Base-by-base conservation (phyloP, 352 stramenopile species). In the Thraustochytrium sp. region DNA sequence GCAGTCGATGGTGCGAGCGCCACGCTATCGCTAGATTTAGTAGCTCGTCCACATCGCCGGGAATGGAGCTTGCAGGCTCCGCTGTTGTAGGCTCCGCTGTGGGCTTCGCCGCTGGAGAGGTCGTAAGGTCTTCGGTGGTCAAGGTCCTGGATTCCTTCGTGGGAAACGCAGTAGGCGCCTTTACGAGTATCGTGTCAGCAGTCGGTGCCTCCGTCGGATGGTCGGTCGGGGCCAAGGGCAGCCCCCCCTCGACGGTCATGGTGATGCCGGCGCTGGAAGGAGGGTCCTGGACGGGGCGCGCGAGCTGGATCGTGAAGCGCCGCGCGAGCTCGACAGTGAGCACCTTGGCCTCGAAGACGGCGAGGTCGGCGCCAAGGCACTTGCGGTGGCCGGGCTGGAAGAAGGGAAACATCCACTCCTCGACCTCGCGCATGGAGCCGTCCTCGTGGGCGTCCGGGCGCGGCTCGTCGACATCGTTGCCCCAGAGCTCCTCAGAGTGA, bases 301-400 rank as follows among this genome's bases (percentile, higher is more conserved):
- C 62, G 36, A 75, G 48, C 40, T 75, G 51, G 37, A 75, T 53
- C 23, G 62, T 48, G 44, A 75, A 75, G 23, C 62, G 38, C 11
- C 62, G 62, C 11, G n/a, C 36, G 38, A 75, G 62, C 62, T 75
- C 62, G 8, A 75, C 62, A 54, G 44, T 55, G 46, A 92, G 86
- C 36, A 93, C 85, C 56, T 94, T 93, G 85, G 94, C 91, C 85
- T 95, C 89, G 4, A 94, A 78, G 85, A 94, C 86, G 48, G 84
- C 84, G 48, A 87, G 72, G 40, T 86, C 73, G 59, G 76, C 85
- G 54, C 90, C 90, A 23, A 94, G 85, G 64, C 90, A 94, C 29
- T 87, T 86, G 29, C 91, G 87, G n/a, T 87, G 88, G 0, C 91
- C 91, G 23, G 89, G 90, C 44, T 90, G 83, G 75, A 94, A 94